Evolutionary conservation across 768 basidiomycete species (phyloP).

Genomic region (Lepiota venenata): DNA sequence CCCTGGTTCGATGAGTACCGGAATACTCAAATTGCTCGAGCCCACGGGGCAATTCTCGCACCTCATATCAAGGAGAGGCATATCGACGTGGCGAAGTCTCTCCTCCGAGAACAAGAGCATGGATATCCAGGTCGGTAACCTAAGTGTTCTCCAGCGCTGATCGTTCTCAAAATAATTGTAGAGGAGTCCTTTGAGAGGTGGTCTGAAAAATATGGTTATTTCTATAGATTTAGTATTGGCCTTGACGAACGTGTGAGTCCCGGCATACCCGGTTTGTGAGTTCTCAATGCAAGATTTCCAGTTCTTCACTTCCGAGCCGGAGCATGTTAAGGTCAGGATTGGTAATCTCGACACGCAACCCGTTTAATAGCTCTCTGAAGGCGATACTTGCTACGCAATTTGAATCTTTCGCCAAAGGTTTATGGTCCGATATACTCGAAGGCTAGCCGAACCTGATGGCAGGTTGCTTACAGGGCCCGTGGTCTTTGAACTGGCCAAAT

Average conservation of each 20-base stretch:
- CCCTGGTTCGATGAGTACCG: not conserved
- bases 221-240: slow-evolving; percentile 18
- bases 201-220: slow-evolving; percentile 18
- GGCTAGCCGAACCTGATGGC: not conserved
- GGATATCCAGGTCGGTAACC: slow-evolving; percentile 30
- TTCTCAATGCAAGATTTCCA: slow-evolving; percentile 8
- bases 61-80: slow-evolving; percentile 27
- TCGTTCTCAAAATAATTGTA: not conserved
- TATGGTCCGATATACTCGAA: not conserved
- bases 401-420: slow-evolving; percentile 39
- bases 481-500: slow-evolving; percentile 22
- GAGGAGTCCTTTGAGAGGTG: slow-evolving; percentile 2
- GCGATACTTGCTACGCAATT: slow-evolving; percentile 45
- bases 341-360: no score
- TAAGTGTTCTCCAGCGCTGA: not conserved
- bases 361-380: slow-evolving; percentile 7
- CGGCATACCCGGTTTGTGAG: not conserved
- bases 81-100: slow-evolving; percentile 16
- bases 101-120: slow-evolving; percentile 23
- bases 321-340: slow-evolving; percentile 31
- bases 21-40: slow-evolving; percentile 21
- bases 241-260: slow-evolving; percentile 24
- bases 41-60: slow-evolving; percentile 27
- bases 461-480: slow-evolving; percentile 22
- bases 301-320: slow-evolving; percentile 25